A percentile compares a stretch with the other conserved stretches of the same genome.
phyloP scores from a whole-genome alignment of 768 basidiomycete species.

The Serendipita sp. region DNA sequence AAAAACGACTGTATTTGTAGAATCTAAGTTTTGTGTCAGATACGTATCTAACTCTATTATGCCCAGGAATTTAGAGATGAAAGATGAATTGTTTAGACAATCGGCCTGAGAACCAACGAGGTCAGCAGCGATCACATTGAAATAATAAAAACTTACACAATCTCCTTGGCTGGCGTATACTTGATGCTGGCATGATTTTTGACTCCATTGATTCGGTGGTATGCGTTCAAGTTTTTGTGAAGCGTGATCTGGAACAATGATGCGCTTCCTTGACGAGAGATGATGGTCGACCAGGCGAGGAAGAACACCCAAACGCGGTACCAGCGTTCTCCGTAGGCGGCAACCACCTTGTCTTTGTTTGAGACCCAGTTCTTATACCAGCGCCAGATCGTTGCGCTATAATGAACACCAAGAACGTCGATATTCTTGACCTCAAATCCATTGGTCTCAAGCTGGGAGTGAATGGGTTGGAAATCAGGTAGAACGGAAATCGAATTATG shows the following conservation, averaged over 20 bases:
- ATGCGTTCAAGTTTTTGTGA: constrained; percentile 96
- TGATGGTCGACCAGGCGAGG: constrained; percentile 82
- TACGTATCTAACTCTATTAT: background rate
- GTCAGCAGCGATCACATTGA: background rate
- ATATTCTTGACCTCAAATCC: constrained; percentile 95
- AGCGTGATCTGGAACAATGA: constrained; percentile 95
- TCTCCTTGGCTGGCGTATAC: background rate
- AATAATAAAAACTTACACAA: background rate
- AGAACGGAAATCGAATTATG: background rate
- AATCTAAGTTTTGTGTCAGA: background rate
- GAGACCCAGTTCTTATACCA: constrained; percentile 98
- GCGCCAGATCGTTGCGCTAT: constrained; percentile 71
- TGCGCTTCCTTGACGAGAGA: constrained; percentile 69
- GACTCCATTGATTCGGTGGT: constrained; percentile 77
- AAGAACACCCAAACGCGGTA: constrained; percentile 95
- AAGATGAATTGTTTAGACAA: background rate
- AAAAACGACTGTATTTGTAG: background rate
- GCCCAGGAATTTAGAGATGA: background rate
- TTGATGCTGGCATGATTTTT: constrained; percentile 34
- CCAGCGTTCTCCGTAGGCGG: constrained; percentile 84
- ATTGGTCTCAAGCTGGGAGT: constrained; percentile 42
- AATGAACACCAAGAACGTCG: constrained; percentile 95
- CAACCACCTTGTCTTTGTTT: constrained; percentile 81
- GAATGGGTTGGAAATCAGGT: background rate
- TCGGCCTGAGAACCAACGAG: background rate